Evolutionary conservation across 2,329 filamentous ascomycete genomes (phyloP).

Genomic region (Penicillium oxalicum): DNA sequence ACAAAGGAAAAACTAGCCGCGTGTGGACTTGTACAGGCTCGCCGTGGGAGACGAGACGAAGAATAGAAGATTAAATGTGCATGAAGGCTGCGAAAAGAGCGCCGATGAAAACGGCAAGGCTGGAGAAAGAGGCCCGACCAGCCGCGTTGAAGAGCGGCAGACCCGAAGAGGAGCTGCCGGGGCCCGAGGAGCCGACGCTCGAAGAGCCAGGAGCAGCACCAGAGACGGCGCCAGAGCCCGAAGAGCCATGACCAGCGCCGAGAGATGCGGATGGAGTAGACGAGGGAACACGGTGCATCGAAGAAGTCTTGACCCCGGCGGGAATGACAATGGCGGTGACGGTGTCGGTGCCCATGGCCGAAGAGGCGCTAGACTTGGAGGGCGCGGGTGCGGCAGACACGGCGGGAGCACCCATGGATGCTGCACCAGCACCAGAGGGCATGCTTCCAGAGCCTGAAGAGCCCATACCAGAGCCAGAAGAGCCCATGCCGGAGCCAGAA

Average conservation of each 20-base stretch:
- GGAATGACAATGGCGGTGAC: conserved; percentile 7
- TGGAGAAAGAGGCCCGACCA: conserved; percentile 20
- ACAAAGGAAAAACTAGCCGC: no score
- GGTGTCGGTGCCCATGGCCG: conserved; percentile 5
- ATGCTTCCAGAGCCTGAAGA: conserved; percentile 3
- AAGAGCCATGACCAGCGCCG: neutral
- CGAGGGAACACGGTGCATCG: conserved; percentile 4
- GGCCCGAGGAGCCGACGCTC: conserved; percentile 2
- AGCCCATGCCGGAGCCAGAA: neutral
- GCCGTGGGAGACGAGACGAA: no score
- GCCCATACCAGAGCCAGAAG: neutral
- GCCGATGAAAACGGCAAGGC: conserved; percentile 19
- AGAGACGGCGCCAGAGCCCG: conserved; percentile 5
- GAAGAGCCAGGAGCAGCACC: neutral
- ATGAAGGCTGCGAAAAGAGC: conserved; percentile 18
- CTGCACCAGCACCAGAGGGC: neutral
- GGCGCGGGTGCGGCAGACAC: neutral
- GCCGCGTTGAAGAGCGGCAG: conserved; percentile 20
- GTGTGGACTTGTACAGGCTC: no score
- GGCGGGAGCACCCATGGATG: neutral
- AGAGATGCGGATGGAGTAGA: neutral
- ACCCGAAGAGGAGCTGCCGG: neutral
- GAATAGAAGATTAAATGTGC: conserved; percentile 16
- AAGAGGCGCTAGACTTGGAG: neutral
- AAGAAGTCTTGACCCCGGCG: conserved; percentile 6